Percentiles rank a stretch among this genome's conserved stretches.
phyloP scores from a whole-genome alignment of 768 basidiomycete genomes.

The Boletus reticulatus region DNA sequence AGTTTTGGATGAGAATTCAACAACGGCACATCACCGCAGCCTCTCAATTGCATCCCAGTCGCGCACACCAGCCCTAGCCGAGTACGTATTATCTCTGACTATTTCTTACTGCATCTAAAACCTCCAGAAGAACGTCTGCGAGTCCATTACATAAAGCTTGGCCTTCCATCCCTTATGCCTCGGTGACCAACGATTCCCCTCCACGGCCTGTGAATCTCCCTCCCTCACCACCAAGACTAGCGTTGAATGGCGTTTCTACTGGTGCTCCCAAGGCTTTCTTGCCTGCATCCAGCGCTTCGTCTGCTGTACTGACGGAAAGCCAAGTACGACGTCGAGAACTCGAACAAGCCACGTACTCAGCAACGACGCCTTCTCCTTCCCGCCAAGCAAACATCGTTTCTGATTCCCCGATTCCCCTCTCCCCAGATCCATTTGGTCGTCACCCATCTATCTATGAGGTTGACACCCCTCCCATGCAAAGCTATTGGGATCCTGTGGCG shows the following conservation, averaged over 20 bases:
- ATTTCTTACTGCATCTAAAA: constrained; percentile 11
- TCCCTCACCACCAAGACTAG: constrained; percentile 59
- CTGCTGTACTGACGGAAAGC: constrained; percentile 41
- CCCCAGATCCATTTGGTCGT: constrained; percentile 80
- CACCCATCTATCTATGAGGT: constrained; percentile 51
- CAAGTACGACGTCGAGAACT: constrained; percentile 53
- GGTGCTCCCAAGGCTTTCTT: constrained; percentile 51
- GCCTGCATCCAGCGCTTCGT: constrained; percentile 18
- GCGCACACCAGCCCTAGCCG: constrained; percentile 4
- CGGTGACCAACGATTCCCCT: constrained; percentile 27
- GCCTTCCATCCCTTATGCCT: constrained; percentile 47
- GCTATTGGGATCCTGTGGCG: constrained; percentile 44
- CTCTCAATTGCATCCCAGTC: constrained; percentile 14
- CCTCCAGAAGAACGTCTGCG: constrained; percentile 5
- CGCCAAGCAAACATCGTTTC: constrained; percentile 22
- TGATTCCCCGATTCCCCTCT: constrained; percentile 72
- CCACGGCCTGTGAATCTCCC: constrained; percentile 25
- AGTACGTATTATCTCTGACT: constrained; percentile 19
- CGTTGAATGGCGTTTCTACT: constrained; percentile 68
- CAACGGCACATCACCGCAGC: constrained; percentile 18
- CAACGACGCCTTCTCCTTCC: constrained; percentile 31
- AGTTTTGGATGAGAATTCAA: constrained; percentile 20
- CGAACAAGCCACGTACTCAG: constrained; percentile 46
- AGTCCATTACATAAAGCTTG: constrained; percentile 27
- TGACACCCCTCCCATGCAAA: constrained; percentile 29